Base-by-base conservation (phyloP, 192 early-diverging fungal genomes). In the Linnemannia zychae region DNA sequence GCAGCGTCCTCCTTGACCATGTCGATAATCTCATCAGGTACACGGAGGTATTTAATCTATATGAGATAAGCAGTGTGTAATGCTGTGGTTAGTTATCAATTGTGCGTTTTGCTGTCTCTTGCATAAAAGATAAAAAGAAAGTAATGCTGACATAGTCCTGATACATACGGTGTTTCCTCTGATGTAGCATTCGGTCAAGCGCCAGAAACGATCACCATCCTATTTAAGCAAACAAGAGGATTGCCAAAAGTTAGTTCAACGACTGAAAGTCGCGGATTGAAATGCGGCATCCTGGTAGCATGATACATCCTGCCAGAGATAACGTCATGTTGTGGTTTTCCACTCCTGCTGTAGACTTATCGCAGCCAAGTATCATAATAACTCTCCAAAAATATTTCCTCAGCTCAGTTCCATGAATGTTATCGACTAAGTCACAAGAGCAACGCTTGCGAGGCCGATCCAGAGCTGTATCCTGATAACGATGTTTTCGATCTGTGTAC, bases 171-270 rank as follows among this genome's bases (percentile, higher is more conserved):
- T 97, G 76, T 94, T 97, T 75, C 98, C 98, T 78, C 97, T 93
- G 74, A 99, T 95, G 87, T 98, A 99, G 71, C 95, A 94, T 82
- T 99, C 98, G 13, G 95, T 92, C 53, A 99, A 90, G 34, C 95
- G 93, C 95, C 95, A 97, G 82, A 99, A 99, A 67, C 92, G 90
- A 87, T 98, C 95, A n/a, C 97, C 97, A 85, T 97, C 96, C 93
- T 94, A 89, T 66, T 77, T 7, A 28, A 69, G 38, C 2, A 80
- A 63, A 44, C 1, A 70, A 60, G 16, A 33, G 40, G 44, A 68
- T 3, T 15, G n/a, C 18, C 31, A 70, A 71, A 16, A 49, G 36
- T 74, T 52, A 48, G n/a, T 34, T 38, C 13, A 53, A 4, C 38
- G 46, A n/a, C 31, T 50, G 71, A 7, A 13, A 72, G 15, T 40